Evolutionary conservation across 2,329 filamentous ascomycete species (phyloP).

Genomic region (Alternaria novae-zelandiae): DNA sequence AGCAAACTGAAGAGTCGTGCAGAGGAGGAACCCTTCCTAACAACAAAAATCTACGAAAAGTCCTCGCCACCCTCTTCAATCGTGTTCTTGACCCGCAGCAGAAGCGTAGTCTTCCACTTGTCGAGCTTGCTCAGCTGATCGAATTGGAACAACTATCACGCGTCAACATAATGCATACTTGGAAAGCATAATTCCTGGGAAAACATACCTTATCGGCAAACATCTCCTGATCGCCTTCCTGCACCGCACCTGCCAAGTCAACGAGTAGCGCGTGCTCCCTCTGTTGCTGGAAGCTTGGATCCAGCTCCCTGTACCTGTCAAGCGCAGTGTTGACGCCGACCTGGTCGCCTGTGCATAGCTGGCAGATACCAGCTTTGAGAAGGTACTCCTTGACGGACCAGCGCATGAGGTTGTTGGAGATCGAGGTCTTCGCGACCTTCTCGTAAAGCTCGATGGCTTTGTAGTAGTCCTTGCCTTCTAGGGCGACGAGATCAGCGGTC

Average conservation of each 20-base stretch:
- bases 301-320: constrained; percentile 78
- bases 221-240: constrained; percentile 78
- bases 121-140: constrained; percentile 93
- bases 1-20: neutral
- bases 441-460: constrained; percentile 66
- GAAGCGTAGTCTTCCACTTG: constrained; percentile 92
- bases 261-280: constrained; percentile 81
- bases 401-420: constrained; percentile 78
- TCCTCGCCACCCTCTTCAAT: constrained; percentile 77
- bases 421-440: constrained; percentile 76
- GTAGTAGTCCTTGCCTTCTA: constrained; percentile 77
- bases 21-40: neutral
- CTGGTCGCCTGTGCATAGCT: constrained; percentile 76
- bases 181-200: neutral
- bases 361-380: constrained; percentile 91
- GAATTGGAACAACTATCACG: constrained; percentile 71
- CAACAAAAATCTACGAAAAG: constrained; percentile 60
- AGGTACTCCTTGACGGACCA: constrained; percentile 87
- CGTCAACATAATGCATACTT: constrained; percentile 4
- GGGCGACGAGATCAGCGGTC: constrained; percentile 83
- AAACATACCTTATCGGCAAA: constrained; percentile 77
- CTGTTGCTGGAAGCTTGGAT: constrained; percentile 69
- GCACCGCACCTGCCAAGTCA: constrained; percentile 77
- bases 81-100: constrained; percentile 81
- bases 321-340: constrained; percentile 81